Evolutionary conservation across 2,329 filamentous ascomycete genomes (phyloP).

Genomic region (Neurospora sp.): DNA sequence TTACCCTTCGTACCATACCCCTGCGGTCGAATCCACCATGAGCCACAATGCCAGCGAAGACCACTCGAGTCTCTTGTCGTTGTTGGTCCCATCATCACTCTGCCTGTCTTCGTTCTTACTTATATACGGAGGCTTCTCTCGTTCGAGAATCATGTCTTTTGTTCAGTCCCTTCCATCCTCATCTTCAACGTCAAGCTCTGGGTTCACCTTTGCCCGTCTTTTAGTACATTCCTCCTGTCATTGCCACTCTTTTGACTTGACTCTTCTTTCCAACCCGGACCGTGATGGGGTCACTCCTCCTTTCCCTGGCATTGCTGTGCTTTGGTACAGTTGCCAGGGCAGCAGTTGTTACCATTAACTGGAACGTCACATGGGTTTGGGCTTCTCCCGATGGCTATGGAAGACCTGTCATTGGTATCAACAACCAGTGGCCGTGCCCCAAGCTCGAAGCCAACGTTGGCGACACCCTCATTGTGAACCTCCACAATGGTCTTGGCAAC

Average conservation of each 20-base stretch:
- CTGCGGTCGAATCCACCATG: neutral
- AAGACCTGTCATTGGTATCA: conserved; percentile 41
- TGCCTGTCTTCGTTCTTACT: neutral
- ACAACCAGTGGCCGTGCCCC: conserved; percentile 53
- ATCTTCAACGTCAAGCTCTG: neutral
- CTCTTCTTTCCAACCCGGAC: neutral
- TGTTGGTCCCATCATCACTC: neutral
- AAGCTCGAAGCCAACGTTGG: conserved; percentile 40
- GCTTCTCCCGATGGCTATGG: conserved; percentile 27
- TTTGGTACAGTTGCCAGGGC: conserved; percentile 20
- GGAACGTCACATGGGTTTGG: conserved; percentile 32
- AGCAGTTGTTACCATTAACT: conserved; percentile 26
- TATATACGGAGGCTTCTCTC: neutral
- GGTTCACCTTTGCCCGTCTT: neutral
- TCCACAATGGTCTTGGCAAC: conserved; percentile 42
- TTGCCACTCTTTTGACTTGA: neutral
- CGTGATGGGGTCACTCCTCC: conserved; percentile 9
- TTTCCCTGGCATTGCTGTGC: conserved; percentile 9
- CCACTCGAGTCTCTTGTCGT: neutral
- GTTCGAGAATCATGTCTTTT: neutral
- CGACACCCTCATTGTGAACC: conserved; percentile 39
- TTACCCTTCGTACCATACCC: neutral
- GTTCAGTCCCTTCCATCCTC: neutral
- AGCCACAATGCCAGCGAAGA: neutral
- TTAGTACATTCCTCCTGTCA: neutral